Evolutionary conservation across 352 stramenopile species (phyloP).

Genomic region (Pythium myriotylum): DNA sequence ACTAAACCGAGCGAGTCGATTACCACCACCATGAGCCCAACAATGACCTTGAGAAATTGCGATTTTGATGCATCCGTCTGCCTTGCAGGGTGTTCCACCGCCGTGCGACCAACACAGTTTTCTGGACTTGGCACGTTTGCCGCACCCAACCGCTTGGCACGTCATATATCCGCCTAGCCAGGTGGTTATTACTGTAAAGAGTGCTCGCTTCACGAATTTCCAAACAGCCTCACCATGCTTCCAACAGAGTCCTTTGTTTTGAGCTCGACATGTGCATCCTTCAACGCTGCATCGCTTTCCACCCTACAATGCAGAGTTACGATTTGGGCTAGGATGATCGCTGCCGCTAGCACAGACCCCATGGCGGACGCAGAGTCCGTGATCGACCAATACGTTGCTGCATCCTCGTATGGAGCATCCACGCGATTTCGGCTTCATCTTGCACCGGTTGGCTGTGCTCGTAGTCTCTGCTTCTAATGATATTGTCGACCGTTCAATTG

Average conservation of each 20-base stretch:
- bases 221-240: conserved; percentile 42
- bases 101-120: conserved; percentile 29
- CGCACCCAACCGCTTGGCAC: conserved; percentile 34
- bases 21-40: conserved; percentile 20
- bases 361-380: conserved; percentile 37
- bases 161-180: conserved; percentile 32
- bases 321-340: no score
- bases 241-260: conserved; percentile 61
- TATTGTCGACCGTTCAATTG: no score
- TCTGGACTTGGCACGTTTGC: conserved; percentile 27
- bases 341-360: no score
- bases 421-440: conserved; percentile 46
- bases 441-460: no score
- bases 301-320: no score
- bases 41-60: conserved; percentile 12
- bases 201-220: no score
- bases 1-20: not conserved
- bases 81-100: conserved; percentile 26
- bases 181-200: no score
- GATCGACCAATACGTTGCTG: conserved; percentile 61
- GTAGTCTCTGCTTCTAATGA: no score
- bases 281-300: conserved; percentile 56
- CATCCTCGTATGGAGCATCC: conserved; percentile 49
- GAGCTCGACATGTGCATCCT: conserved; percentile 50
- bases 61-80: conserved; percentile 18